Conservation (phyloP, 495 filamentous ascomycete species). For the Penicillium cataractarum region DNA sequence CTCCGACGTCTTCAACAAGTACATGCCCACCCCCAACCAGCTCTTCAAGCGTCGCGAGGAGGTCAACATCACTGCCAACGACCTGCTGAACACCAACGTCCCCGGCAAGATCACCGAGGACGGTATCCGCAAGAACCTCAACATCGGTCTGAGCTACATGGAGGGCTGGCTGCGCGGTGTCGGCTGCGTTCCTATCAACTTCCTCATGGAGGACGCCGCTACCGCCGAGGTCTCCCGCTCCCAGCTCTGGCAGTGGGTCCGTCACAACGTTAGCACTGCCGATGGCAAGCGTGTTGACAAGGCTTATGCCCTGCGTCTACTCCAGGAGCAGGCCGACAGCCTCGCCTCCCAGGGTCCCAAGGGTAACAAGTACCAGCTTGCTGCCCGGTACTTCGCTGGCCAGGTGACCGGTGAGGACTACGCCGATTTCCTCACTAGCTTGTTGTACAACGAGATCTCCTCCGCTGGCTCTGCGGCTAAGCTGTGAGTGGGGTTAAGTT, state of each 20-base stretch:
- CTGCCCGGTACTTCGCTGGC: conserved; percentile 86
- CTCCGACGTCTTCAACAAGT: conserved; percentile 92
- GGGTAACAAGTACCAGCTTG: conserved; percentile 91
- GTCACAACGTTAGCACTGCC: conserved; percentile 79
- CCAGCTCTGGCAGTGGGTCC: conserved; percentile 96
- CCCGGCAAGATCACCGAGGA: conserved; percentile 92
- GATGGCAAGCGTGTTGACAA: conserved; percentile 96
- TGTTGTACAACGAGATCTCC: conserved; percentile 97
- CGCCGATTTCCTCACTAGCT: conserved; percentile 92
- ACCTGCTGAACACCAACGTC: conserved; percentile 98
- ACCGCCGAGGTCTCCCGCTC: conserved; percentile 93
- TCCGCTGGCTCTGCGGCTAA: conserved; percentile 81
- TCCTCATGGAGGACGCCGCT: conserved; percentile 98
- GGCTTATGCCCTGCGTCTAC: conserved; percentile 80
- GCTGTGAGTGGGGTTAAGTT: conserved; percentile 54
- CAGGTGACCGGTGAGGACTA: conserved; percentile 98
- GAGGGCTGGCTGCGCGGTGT: conserved; percentile 96
- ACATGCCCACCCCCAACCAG: conserved; percentile 99
- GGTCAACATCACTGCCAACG: conserved; percentile 81
- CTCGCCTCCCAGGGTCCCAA: conserved; percentile 75
- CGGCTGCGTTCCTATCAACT: conserved; percentile 98
- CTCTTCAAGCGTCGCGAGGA: conserved; percentile 89
- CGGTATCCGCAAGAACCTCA: conserved; percentile 97
- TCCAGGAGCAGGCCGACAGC: conserved; percentile 82
- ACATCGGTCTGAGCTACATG: conserved; percentile 97